Evolutionary conservation across 2,329 filamentous ascomycete species (phyloP).

Genomic region (Alternaria ethzedia): DNA sequence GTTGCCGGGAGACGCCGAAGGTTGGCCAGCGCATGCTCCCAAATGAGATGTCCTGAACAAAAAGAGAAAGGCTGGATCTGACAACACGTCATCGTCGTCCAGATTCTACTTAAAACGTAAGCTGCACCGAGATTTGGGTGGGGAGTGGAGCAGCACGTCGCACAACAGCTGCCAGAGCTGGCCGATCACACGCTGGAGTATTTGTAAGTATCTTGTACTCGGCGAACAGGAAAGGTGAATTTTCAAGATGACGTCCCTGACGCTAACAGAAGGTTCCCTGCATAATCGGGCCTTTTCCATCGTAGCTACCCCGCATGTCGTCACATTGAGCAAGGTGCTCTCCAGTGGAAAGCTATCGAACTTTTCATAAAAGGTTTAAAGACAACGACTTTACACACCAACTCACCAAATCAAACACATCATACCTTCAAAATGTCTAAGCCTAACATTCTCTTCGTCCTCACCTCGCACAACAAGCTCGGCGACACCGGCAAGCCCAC

Average conservation of each 20-base stretch:
- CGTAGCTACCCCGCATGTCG: slow-evolving; percentile 10
- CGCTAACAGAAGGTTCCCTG: background rate
- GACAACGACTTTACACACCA: background rate
- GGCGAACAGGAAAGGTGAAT: background rate
- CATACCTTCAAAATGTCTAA: slow-evolving; percentile 15
- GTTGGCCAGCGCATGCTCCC: background rate
- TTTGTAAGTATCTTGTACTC: background rate
- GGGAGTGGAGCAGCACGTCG: background rate
- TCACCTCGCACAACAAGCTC: slow-evolving; percentile 66
- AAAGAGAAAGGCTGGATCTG: background rate
- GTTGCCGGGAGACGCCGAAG: background rate
- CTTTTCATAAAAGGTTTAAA: background rate
- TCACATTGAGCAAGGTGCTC: background rate
- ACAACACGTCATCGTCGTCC: background rate
- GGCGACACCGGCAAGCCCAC: slow-evolving; percentile 59
- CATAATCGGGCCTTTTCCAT: slow-evolving; percentile 6
- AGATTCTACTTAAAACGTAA: background rate
- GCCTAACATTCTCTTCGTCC: slow-evolving; percentile 72
- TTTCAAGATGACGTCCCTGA: background rate
- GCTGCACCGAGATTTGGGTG: background rate
- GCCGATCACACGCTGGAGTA: background rate
- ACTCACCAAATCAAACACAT: background rate
- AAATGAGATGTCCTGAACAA: background rate
- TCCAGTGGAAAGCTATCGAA: background rate
- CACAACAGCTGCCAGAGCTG: background rate